Percentiles rank a stretch among this genome's conserved stretches.
Evolutionary conservation across 1,284 basidiomycete species (phyloP).

Genomic region (Cystobasidium slooffiae): DNA sequence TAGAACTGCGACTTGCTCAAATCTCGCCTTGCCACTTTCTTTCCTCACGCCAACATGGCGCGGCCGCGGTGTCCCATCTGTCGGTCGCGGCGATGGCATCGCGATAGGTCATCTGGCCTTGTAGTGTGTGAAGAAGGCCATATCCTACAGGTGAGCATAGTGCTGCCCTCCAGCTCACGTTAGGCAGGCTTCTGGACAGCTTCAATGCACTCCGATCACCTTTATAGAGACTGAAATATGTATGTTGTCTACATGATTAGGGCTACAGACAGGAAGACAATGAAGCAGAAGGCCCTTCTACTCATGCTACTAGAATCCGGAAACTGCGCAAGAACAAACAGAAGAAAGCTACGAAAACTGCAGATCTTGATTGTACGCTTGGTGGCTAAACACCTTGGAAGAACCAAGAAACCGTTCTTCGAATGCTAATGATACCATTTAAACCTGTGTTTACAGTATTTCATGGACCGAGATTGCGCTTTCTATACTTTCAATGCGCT

Average conservation of each 20-base stretch:
- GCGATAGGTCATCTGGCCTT: slow-evolving; percentile 48
- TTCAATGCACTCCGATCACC: background rate
- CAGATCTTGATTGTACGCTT: slow-evolving; percentile 33
- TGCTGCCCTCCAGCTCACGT: background rate
- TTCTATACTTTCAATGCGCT: slow-evolving; percentile 40
- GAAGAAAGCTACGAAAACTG: slow-evolving; percentile 21
- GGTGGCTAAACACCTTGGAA: background rate
- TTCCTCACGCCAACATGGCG: slow-evolving; percentile 27
- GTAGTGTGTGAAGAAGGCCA: slow-evolving; percentile 53
- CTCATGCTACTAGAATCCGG: slow-evolving; percentile 1
- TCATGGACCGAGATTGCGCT: slow-evolving; percentile 33
- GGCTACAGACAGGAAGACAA: slow-evolving; percentile 45
- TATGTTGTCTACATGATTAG: background rate
- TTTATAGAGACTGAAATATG: background rate
- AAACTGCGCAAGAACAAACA: slow-evolving; percentile 44
- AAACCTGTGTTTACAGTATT: slow-evolving; percentile 21
- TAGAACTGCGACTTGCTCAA: background rate
- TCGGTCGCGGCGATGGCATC: slow-evolving; percentile 48
- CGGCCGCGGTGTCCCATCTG: slow-evolving; percentile 50
- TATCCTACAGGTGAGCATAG: slow-evolving; percentile 45
- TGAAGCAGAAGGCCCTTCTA: slow-evolving; percentile 34
- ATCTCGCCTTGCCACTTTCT: background rate
- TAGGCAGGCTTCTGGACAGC: background rate
- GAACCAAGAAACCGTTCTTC: background rate
- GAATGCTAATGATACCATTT: background rate